Evolutionary conservation across 768 basidiomycete genomes (phyloP).

Genomic region (Cystobasidiopsis lactophilus): DNA sequence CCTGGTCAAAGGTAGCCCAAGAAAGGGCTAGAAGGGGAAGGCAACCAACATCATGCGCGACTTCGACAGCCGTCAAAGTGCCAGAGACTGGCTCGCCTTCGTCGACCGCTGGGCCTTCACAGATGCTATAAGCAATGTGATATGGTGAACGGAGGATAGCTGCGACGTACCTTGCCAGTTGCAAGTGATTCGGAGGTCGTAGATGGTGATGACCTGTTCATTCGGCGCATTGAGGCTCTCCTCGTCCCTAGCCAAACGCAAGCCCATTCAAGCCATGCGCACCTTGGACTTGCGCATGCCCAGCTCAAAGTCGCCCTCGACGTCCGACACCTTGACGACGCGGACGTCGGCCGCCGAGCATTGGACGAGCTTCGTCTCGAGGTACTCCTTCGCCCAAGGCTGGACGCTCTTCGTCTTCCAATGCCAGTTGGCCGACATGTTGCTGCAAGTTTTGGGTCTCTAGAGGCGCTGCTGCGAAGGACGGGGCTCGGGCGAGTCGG

Average conservation of each 20-base stretch:
- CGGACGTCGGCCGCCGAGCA: slow-evolving; percentile 10
- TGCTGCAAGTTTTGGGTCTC: no score
- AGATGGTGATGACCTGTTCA: slow-evolving; percentile 17
- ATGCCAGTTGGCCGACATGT: slow-evolving; percentile 13
- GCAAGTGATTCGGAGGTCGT: slow-evolving; percentile 15
- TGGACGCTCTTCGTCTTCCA: slow-evolving; percentile 15
- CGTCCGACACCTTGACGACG: slow-evolving; percentile 11
- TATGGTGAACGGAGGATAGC: no score
- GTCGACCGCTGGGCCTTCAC: not conserved
- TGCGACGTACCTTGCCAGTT: slow-evolving; percentile 6
- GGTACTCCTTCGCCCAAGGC: slow-evolving; percentile 16
- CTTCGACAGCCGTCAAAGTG: slow-evolving; percentile 15
- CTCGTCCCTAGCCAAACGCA: not conserved
- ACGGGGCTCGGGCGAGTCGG: no score
- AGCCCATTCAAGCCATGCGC: no score
- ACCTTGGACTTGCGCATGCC: slow-evolving; percentile 15
- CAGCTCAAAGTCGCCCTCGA: slow-evolving; percentile 17
- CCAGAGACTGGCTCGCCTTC: slow-evolving; percentile 7
- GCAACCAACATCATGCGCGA: slow-evolving; percentile 20
- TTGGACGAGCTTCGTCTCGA: slow-evolving; percentile 5
- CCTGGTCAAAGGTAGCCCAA: no score
- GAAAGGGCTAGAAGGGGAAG: no score
- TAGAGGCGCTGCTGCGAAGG: no score
- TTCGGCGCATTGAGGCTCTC: not conserved
- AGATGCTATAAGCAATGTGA: not conserved